phyloP scores from a whole-genome alignment of 805 yeast species.

The Sugiyamaella smithiae region DNA sequence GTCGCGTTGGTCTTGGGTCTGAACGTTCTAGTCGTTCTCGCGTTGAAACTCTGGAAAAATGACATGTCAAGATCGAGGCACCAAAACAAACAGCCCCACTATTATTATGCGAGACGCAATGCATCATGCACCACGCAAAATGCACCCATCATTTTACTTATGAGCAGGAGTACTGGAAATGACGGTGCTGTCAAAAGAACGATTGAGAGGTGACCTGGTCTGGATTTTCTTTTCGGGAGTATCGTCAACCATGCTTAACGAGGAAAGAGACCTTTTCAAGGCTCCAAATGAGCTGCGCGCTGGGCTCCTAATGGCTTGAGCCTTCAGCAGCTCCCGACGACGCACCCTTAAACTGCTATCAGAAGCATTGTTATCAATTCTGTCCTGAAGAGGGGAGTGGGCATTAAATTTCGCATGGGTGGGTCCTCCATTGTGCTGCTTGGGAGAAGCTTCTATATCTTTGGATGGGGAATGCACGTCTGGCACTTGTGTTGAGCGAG shows the following conservation, averaged over 20 bases:
- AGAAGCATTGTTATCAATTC: no score
- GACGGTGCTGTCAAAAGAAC: neutral
- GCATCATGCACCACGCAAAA: neutral
- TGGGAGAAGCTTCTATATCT: no score
- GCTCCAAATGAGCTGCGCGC: neutral
- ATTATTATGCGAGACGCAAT: neutral
- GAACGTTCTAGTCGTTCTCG: constrained; percentile 37
- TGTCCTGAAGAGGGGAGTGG: no score
- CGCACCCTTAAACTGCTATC: no score
- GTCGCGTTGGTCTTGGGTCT: constrained; percentile 33
- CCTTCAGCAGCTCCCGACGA: neutral
- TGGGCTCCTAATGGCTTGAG: neutral
- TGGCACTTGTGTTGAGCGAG: no score
- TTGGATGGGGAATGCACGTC: no score
- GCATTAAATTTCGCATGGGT: no score
- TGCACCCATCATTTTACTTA: no score
- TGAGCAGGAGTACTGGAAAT: neutral
- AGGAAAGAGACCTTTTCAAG: neutral
- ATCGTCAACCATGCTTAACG: neutral
- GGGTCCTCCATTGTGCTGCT: no score
- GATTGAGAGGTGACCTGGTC: neutral
- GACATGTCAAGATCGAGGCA: neutral
- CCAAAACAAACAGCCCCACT: constrained; percentile 6
- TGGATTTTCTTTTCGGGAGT: neutral
- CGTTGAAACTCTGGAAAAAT: constrained; percentile 17